Percentiles rank a stretch among this genome's conserved stretches.
Evolutionary conservation across 441 rosid species (phyloP).

Genomic region (Hura crepitans): DNA sequence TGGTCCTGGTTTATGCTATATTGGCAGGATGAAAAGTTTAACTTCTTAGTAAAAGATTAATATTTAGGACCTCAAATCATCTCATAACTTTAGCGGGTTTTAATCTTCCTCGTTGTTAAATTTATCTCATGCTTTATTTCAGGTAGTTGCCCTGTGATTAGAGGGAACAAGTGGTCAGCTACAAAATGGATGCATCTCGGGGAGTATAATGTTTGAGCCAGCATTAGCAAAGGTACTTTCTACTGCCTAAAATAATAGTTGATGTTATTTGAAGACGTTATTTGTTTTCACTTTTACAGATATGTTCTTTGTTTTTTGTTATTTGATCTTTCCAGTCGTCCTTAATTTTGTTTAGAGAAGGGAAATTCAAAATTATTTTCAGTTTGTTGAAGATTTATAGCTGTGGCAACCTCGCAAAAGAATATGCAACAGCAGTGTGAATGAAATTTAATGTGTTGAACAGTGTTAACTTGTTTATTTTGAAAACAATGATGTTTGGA

Average conservation of each 20-base stretch:
- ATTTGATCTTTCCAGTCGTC: neutral
- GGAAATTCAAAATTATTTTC: neutral
- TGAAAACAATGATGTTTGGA: neutral
- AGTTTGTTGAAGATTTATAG: too few species aligned
- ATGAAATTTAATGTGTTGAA: neutral
- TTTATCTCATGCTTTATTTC: conserved; percentile 22
- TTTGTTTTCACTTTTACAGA: neutral
- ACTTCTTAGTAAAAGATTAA: neutral
- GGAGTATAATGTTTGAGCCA: conserved; percentile 51
- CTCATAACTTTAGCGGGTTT: neutral
- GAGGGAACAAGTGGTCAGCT: conserved; percentile 90
- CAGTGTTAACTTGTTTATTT: neutral
- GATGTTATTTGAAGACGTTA: neutral
- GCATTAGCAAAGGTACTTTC: conserved; percentile 29
- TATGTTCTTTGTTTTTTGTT: neutral
- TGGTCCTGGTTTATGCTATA: conserved; percentile 4
- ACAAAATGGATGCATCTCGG: conserved; percentile 80
- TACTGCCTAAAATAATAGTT: neutral
- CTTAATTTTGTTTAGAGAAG: neutral
- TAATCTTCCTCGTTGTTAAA: conserved; percentile 6
- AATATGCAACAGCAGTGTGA: neutral
- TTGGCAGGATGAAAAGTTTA: neutral
- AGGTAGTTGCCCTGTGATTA: conserved; percentile 90
- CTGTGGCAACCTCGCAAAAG: too few species aligned
- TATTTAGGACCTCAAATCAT: too few species aligned